Conservation (phyloP, 805 yeast genomes). For the Schwanniomyces polymorphus region DNA sequence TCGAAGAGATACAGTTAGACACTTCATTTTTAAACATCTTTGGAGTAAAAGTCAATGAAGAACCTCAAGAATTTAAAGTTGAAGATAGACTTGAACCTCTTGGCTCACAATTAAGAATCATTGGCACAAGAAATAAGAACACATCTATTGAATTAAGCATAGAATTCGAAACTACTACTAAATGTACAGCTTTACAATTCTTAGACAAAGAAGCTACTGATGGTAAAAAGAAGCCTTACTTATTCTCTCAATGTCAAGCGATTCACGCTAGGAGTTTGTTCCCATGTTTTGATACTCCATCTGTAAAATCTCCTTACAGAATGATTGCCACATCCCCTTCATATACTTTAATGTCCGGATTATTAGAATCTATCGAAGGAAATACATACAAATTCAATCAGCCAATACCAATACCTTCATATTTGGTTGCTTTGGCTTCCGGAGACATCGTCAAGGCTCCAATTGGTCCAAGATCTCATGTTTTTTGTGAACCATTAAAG, state of each 20-base stretch:
- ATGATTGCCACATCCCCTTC: constrained; percentile 61
- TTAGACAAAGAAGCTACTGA: constrained; percentile 71
- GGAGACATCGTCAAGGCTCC: constrained; percentile 69
- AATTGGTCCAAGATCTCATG: constrained; percentile 85
- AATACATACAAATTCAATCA: constrained; percentile 50
- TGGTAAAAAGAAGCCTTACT: constrained; percentile 66
- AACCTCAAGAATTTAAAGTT: constrained; percentile 25
- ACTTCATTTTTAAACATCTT: constrained; percentile 60
- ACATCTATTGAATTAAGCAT: constrained; percentile 33
- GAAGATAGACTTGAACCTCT: constrained; percentile 50
- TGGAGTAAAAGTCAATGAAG: constrained; percentile 44
- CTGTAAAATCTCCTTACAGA: constrained; percentile 66
- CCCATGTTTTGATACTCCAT: constrained; percentile 91
- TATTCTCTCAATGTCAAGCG: constrained; percentile 90
- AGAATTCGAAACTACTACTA: constrained; percentile 65
- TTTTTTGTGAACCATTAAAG: constrained; percentile 73
- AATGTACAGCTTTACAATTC: constrained; percentile 87
- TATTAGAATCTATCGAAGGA: constrained; percentile 21
- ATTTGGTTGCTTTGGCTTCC: constrained; percentile 79
- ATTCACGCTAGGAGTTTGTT: constrained; percentile 85
- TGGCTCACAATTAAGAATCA: constrained; percentile 55
- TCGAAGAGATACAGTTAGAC: constrained; percentile 56
- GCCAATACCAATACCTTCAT: constrained; percentile 82
- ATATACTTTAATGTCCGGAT: constrained; percentile 76
- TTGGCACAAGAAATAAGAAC: constrained; percentile 7